Evolutionary conservation across 2,329 filamentous ascomycete species (phyloP), one percentile per base, ranked within the genome.

Genomic region (Claviceps spartinae): DNA sequence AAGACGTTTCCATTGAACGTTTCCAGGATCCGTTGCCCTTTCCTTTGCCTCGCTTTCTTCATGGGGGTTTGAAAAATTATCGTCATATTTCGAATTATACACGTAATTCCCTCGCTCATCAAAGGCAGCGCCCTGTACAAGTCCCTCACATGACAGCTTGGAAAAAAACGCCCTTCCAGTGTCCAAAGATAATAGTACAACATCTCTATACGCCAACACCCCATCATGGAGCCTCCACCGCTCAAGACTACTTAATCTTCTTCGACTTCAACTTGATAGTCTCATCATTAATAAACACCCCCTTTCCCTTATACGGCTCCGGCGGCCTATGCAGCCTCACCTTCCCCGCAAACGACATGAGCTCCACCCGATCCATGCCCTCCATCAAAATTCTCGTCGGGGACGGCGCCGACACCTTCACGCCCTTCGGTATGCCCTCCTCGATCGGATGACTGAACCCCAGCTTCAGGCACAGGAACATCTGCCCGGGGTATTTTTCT

Each of bases 291-390:
- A 98, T 84, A 67, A 97, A 98, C 61, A 98, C 95, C 61, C 93
- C 93, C 81, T 98, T 97, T 59, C 93, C 93, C 81, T 98, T 98
- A 72, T 98, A 98, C 58, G 93, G 93, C 72, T 98, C 93, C 34
- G 93, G 93, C 58, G 79, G 79, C 65, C 93, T 83, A 91, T 91
- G 97, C 69, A 75, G 79, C 61, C 88, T 78, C 59, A 98, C 94
- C 60, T 83, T 75, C 0, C 93, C 93, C 18, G 93, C 93, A 68
- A 97, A 96, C 54, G 86, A 83, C 77, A 89, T 93, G 57, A 98
- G 82, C 48, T 83, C 78, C 69, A 94, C 84, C 65, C 88, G 89
- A 66, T 97, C 81, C 50, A 84, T 77, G 8, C 93, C 89, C 72
- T 98, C 89, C 41, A 98, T 72, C 60, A 98, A 71, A 59, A 98